phyloP scores from a whole-genome alignment of 2,329 filamentous ascomycete genomes.

The Magnaporthales sp. region DNA sequence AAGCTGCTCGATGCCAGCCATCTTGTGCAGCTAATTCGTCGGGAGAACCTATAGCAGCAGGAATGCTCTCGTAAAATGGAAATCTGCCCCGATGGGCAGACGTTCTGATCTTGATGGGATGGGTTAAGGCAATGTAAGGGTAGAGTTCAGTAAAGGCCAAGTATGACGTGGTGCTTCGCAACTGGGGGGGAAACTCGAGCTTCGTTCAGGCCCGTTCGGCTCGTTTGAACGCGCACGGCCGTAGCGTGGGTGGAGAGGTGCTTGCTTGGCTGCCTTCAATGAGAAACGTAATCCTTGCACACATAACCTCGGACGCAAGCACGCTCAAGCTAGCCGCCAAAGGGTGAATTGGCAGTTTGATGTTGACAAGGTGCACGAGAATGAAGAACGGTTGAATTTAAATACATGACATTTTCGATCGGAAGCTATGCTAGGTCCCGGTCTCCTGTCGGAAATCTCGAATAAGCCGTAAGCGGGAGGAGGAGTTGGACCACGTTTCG shows the following conservation, averaged over 20 bases:
- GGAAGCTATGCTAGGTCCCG: neutral
- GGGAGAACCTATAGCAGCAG: neutral
- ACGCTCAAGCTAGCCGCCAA: no score
- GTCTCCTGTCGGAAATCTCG: neutral
- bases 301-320: neutral
- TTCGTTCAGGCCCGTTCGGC: neutral
- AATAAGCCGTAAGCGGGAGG: neutral
- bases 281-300: neutral
- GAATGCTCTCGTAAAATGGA: neutral
- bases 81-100: neutral
- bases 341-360: neutral
- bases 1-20: slow-evolving; percentile 94
- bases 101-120: neutral
- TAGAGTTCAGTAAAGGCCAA: neutral
- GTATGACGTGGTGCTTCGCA: neutral
- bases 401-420: neutral
- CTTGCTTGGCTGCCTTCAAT: neutral
- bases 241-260: neutral
- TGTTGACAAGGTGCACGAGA: neutral
- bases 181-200: neutral
- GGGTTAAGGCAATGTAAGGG: neutral
- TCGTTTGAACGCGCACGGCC: neutral
- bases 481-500: neutral
- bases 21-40: slow-evolving; percentile 27
- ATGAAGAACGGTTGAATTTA: neutral